Evolutionary conservation across 1,139 yeast species (phyloP).

Genomic region (Blastobotrys elegans): DNA sequence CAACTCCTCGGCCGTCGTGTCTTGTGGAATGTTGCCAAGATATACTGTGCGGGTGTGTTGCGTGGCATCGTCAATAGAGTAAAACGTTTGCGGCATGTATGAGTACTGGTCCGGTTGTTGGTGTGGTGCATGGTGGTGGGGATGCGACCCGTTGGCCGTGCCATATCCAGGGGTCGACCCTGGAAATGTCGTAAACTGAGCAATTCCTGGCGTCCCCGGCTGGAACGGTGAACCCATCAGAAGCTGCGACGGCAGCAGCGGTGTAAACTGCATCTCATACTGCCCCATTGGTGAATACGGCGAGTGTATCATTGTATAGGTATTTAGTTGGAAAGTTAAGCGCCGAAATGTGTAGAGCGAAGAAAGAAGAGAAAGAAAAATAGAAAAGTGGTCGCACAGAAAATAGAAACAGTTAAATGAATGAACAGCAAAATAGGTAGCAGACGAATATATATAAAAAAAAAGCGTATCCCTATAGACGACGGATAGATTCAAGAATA

Average conservation of each 20-base stretch:
- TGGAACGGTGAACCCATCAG: constrained; percentile 64
- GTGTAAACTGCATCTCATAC: constrained; percentile 40
- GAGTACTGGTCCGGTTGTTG: constrained; percentile 13
- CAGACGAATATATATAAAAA: no score
- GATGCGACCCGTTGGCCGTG: neutral
- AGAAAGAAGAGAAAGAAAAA: no score
- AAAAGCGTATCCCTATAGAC: no score
- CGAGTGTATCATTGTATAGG: constrained; percentile 9
- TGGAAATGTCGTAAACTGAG: constrained; percentile 32
- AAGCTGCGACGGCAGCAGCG: constrained; percentile 65
- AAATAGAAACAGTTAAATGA: neutral
- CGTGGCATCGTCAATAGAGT: constrained; percentile 18
- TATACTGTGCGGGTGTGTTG: constrained; percentile 65
- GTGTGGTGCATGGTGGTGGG: neutral
- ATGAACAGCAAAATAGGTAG: neutral
- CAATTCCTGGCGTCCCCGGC: constrained; percentile 37
- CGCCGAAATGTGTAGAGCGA: neutral
- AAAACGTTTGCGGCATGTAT: constrained; percentile 19
- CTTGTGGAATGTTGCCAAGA: constrained; percentile 83
- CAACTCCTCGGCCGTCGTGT: constrained; percentile 72
- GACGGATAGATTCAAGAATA: no score
- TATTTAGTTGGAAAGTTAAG: neutral
- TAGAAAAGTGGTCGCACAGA: no score
- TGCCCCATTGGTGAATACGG: constrained; percentile 29
- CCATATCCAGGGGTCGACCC: constrained; percentile 20